Percentiles rank a stretch among this genome's conserved stretches.
phyloP scores from a whole-genome alignment of 2,329 filamentous ascomycete genomes.

The Alternaria sp. region DNA sequence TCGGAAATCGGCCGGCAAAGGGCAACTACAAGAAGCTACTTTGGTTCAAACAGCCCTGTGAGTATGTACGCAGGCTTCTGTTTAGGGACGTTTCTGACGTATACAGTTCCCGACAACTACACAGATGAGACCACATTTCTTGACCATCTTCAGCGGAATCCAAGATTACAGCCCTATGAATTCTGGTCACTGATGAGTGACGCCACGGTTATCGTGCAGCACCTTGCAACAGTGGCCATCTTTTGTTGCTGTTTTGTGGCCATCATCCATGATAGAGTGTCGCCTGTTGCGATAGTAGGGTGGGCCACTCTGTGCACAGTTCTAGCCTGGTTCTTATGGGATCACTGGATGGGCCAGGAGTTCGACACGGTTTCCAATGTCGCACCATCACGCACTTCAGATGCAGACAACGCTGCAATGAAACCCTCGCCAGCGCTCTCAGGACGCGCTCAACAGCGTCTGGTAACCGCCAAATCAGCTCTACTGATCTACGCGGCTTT shows the following conservation, averaged over 20 bases:
- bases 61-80: constrained; percentile 39
- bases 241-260: constrained; percentile 94
- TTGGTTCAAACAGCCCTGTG: constrained; percentile 97
- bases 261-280: constrained; percentile 87
- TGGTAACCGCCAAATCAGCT: constrained; percentile 90
- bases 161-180: constrained; percentile 90
- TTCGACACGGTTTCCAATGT: constrained; percentile 59
- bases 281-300: constrained; percentile 85
- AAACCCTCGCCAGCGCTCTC: constrained; percentile 54
- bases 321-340: constrained; percentile 89
- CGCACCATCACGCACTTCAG: constrained; percentile 15
- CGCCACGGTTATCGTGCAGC: constrained; percentile 95
- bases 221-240: constrained; percentile 92
- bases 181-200: constrained; percentile 98
- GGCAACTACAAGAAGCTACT: constrained; percentile 92
- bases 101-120: constrained; percentile 92
- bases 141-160: constrained; percentile 93
- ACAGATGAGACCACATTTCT: constrained; percentile 97
- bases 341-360: constrained; percentile 83
- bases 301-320: constrained; percentile 85
- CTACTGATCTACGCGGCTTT: constrained; percentile 92
- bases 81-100: constrained; percentile 12
- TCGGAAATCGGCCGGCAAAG: constrained; percentile 72
- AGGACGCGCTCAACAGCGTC: constrained; percentile 66
- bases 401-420: not conserved